Percentiles rank a stretch among this genome's conserved stretches.
phyloP scores from a whole-genome alignment of 2,329 filamentous ascomycete species.

The Talaromyces sp. region DNA sequence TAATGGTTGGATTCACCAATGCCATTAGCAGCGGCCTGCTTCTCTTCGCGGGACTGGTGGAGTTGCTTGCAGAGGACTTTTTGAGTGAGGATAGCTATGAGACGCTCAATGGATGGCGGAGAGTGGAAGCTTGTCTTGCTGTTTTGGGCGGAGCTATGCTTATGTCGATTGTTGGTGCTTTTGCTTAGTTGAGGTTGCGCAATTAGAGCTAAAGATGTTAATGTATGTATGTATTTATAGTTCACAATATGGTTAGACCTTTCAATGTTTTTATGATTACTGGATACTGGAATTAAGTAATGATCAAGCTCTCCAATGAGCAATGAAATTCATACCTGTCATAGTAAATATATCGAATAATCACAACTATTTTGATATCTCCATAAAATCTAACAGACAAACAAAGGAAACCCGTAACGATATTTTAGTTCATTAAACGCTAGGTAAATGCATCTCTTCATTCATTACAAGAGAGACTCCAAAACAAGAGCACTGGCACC shows the following conservation, averaged over 20 bases:
- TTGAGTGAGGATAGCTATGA: conserved; percentile 63
- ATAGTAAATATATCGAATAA: neutral
- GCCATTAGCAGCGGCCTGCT: conserved; percentile 77
- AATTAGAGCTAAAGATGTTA: neutral
- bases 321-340: neutral
- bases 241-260: neutral
- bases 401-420: neutral
- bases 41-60: conserved; percentile 77
- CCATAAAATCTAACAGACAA: neutral
- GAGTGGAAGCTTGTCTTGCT: conserved; percentile 60
- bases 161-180: conserved; percentile 67
- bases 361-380: neutral
- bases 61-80: conserved; percentile 82
- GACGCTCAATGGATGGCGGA: conserved; percentile 54
- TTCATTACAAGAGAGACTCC: conserved; percentile 54
- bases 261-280: neutral
- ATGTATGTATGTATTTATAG: neutral
- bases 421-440: neutral
- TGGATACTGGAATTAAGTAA: neutral
- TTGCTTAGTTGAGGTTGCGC: conserved; percentile 45
- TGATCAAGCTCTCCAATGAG: neutral
- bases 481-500: conserved; percentile 92
- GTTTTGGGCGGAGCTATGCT: conserved; percentile 59
- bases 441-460: neutral
- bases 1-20: conserved; percentile 86